These are phyloP conservation scores for Pseudogymnoascus sp. DNA, from an alignment of 2,329 filamentous ascomycete species.

Conservation along the genomic window DNA sequence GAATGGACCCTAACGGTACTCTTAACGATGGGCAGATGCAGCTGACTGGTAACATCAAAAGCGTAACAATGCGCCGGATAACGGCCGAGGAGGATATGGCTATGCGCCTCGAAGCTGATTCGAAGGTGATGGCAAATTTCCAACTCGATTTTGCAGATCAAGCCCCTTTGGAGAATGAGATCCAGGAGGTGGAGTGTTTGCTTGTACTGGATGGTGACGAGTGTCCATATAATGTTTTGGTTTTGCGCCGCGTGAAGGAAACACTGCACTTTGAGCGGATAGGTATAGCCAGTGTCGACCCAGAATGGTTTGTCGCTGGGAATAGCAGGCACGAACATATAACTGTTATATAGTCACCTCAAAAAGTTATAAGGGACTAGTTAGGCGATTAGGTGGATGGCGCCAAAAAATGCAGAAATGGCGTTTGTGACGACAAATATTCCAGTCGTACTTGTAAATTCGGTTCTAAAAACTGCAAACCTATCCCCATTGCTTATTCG, in stretches of 20 bases:
- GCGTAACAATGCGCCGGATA: conserved; percentile 3
- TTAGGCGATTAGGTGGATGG: too few relatives aligned
- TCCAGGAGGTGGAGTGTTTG: conserved; percentile 10
- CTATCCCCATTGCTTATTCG: too few relatives aligned
- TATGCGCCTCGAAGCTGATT: background rate
- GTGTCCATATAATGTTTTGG: conserved; percentile 5
- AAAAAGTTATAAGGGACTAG: too few relatives aligned
- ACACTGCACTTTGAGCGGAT: conserved; percentile 12
- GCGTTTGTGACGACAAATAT: too few relatives aligned
- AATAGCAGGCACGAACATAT: conserved; percentile 9
- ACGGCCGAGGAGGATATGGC: background rate
- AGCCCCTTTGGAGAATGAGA: background rate
- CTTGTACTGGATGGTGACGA: conserved; percentile 3
- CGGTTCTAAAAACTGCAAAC: too few relatives aligned
- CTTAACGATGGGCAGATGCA: conserved; percentile 9
- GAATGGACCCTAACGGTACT: conserved; percentile 9
- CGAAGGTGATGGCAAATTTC: background rate
- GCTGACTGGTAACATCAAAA: conserved; percentile 8
- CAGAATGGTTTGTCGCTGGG: conserved; percentile 10
- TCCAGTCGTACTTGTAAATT: too few relatives aligned
- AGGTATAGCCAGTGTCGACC: conserved; percentile 10
- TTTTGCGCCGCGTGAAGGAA: conserved; percentile 7
- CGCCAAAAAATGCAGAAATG: too few relatives aligned
- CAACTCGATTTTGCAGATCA: conserved; percentile 8
- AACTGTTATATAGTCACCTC: too few relatives aligned